Conservation (phyloP, 306 rosid genomes). For the Chamaecrista fasciculata region DNA sequence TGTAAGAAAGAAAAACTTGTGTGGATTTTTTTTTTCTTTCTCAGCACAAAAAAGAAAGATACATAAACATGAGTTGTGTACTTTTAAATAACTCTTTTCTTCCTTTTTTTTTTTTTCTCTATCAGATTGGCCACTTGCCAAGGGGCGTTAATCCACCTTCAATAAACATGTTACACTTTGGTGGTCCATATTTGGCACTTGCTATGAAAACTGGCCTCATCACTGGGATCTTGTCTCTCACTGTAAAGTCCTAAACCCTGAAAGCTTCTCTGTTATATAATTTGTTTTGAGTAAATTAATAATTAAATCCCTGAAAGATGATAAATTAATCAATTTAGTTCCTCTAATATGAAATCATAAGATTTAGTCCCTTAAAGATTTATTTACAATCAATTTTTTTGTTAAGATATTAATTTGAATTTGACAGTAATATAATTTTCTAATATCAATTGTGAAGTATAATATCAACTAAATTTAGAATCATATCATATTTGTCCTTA, state of each 20-base stretch:
- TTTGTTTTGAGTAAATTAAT: no score
- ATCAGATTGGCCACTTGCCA: constrained; percentile 74
- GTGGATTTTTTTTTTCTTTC: background rate
- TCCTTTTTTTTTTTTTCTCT: background rate
- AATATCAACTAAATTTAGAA: no score
- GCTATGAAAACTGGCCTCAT: constrained; percentile 91
- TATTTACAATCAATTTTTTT: no score
- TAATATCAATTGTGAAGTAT: no score
- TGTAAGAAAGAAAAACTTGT: constrained; percentile 40
- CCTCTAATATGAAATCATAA: no score
- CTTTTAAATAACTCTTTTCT: background rate
- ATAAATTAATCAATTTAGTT: no score
- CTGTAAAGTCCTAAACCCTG: constrained; percentile 46
- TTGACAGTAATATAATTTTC: no score
- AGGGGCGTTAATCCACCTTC: constrained; percentile 87
- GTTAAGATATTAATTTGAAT: no score
- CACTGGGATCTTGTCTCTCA: constrained; percentile 82
- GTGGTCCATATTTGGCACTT: constrained; percentile 56
- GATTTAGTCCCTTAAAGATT: no score
- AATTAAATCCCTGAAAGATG: no score
- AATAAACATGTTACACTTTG: constrained; percentile 67
- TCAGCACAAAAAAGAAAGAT: no score
- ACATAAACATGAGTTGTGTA: background rate
- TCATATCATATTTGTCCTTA: no score
- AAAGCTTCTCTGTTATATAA: background rate